Percentiles rank a stretch among this genome's conserved stretches.
Evolutionary conservation across 1,284 basidiomycete species (phyloP).

Genomic region (Ustilago loliicola): DNA sequence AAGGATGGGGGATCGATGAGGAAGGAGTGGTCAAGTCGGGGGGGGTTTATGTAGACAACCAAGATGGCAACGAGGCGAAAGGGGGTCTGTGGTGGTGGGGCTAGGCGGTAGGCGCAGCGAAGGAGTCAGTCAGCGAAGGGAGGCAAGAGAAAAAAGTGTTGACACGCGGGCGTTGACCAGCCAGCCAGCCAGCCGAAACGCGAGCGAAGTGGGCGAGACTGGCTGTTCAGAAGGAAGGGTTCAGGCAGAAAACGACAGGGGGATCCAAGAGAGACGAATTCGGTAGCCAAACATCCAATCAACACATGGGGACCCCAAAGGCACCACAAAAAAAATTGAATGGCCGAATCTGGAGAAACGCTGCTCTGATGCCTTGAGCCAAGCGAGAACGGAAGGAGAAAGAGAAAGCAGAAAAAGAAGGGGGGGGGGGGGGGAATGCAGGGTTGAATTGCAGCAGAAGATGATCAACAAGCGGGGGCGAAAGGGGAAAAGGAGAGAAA

Average conservation of each 20-base stretch:
- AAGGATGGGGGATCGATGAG: constrained; percentile 19
- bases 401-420: neutral
- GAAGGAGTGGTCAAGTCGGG: constrained; percentile 6
- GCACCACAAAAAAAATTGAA: neutral
- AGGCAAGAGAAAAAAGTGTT: neutral
- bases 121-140: neutral
- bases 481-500: neutral
- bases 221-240: constrained; percentile 1
- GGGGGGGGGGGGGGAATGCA: constrained; percentile 8
- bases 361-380: constrained; percentile 1
- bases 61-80: constrained; percentile 1
- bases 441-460: constrained; percentile 8
- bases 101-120: constrained; percentile 3
- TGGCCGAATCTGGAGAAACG: constrained; percentile 30
- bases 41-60: constrained; percentile 46
- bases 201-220: neutral
- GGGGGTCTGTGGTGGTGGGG: constrained; percentile 8
- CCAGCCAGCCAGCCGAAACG: neutral
- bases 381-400: constrained; percentile 4
- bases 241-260: neutral
- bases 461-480: constrained; percentile 17
- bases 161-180: neutral
- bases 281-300: constrained; percentile 36
- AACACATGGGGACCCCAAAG: constrained; percentile 39
- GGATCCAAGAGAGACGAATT: constrained; percentile 4